Evolutionary conservation across 2,329 filamentous ascomycete species (phyloP).

Genomic region (Claviceps sorghi): DNA sequence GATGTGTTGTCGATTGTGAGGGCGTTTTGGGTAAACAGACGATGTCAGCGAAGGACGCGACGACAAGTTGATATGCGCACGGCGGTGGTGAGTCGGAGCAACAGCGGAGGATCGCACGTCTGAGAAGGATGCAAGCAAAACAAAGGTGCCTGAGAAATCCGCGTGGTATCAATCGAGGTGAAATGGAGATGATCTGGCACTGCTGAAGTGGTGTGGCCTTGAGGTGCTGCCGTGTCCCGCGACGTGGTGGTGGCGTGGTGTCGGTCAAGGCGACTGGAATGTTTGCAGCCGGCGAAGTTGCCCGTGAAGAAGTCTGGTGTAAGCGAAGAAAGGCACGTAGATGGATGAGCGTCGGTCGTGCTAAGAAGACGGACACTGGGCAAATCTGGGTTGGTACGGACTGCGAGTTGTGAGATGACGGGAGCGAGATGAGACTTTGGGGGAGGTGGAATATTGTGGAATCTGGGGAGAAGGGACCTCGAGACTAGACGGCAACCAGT

Average conservation of each 20-base stretch:
- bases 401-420: background rate
- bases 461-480: background rate
- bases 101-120: background rate
- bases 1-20: background rate
- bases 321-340: background rate
- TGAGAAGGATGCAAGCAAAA: background rate
- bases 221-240: constrained; percentile 1
- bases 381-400: background rate
- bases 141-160: background rate
- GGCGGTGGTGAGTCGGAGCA: background rate
- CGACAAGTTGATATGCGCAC: background rate
- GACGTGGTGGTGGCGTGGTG: background rate
- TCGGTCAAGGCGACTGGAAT: constrained; percentile 1
- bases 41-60: background rate
- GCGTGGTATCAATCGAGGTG: background rate
- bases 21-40: background rate
- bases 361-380: background rate
- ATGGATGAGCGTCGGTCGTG: background rate
- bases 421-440: background rate
- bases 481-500: background rate
- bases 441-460: background rate
- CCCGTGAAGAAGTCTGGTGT: background rate
- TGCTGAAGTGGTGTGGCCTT: background rate
- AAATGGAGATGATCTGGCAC: background rate
- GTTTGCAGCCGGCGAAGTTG: background rate